Evolutionary conservation across 2,329 filamentous ascomycete species (phyloP), one percentile per base, ranked within the genome.

Genomic region (Monilinia fructigena): DNA sequence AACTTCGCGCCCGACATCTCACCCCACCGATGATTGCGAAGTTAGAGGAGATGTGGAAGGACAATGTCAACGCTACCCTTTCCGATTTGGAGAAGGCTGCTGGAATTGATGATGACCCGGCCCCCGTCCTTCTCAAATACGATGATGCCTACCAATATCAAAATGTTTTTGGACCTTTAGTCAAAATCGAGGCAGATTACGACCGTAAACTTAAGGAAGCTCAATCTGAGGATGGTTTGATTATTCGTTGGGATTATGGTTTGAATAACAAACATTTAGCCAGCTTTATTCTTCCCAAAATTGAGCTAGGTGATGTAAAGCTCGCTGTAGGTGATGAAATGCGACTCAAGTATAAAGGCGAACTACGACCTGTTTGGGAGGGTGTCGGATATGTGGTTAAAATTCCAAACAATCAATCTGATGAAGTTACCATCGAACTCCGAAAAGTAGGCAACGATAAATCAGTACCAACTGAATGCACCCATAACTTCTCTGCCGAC

Each of bases 141-240:
- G 95, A 98, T 67, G 95, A 99, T 78, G 93, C 95, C 0, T 99
- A 93, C 77, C 94, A 99, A 76, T 99, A 99, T 74, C 95, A 99
- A 79, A 99, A 98, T 75, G 95, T 98, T 45, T 99, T 99, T 77
- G 95, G 95, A 0, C 95, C 95, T 0, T 83, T 99, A 18, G 96
- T 99, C 74, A 99, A 98, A 82, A 99, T 99, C 79, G 95, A 99
- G 78, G 96, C 95, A 54, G 95, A 99, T 79, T 99, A 99, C 76
- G 95, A 99, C 79, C 94, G 96, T 78, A 98, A 99, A 80, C 84
- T 99, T 73, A 99, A 99, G 80, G 95, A 99, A 78, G 93, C 94
- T 0, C 95, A 99, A 77, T 97, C 93, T 1, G 95, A 99, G 79
- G 95, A 99, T 79, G 91, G 91, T n/a, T 81, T 99, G 52, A 86